phyloP scores from a whole-genome alignment of 768 basidiomycete species.

The Boletus rex-veris region DNA sequence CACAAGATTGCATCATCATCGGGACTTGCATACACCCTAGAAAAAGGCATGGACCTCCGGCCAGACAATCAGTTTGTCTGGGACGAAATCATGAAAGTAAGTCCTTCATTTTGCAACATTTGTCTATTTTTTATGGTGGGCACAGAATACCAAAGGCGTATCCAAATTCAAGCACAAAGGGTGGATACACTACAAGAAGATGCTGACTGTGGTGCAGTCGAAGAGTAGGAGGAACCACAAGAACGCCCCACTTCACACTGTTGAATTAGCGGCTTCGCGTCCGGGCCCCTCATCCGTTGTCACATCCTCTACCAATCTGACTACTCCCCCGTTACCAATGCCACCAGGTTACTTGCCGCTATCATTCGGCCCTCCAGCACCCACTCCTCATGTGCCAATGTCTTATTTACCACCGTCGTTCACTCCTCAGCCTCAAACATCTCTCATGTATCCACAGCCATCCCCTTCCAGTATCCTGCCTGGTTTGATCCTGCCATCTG shows the following conservation, averaged over 20 bases:
- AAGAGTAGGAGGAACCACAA: neutral
- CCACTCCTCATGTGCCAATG: too few species aligned
- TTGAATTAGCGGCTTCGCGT: neutral
- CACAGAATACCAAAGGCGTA: neutral
- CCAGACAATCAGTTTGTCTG: neutral
- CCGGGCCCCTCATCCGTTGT: too few species aligned
- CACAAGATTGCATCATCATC: neutral
- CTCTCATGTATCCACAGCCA: neutral
- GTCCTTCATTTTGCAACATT: neutral
- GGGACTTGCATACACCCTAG: neutral
- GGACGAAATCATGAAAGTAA: neutral
- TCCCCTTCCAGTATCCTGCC: neutral
- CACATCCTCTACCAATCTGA: neutral
- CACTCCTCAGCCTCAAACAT: neutral
- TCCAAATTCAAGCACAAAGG: neutral
- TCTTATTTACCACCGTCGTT: neutral
- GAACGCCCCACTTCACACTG: neutral
- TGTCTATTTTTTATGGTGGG: too few species aligned
- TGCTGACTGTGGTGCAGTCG: neutral
- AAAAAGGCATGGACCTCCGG: neutral
- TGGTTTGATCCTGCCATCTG: neutral
- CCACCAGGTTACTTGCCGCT: too few species aligned
- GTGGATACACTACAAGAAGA: neutral
- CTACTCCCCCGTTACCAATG: too few species aligned
- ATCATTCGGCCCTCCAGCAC: too few species aligned